These are phyloP conservation scores for Magnusiomyces tetraspermus DNA, from an alignment of 1,139 yeast genomes.

Conservation along the genomic window DNA sequence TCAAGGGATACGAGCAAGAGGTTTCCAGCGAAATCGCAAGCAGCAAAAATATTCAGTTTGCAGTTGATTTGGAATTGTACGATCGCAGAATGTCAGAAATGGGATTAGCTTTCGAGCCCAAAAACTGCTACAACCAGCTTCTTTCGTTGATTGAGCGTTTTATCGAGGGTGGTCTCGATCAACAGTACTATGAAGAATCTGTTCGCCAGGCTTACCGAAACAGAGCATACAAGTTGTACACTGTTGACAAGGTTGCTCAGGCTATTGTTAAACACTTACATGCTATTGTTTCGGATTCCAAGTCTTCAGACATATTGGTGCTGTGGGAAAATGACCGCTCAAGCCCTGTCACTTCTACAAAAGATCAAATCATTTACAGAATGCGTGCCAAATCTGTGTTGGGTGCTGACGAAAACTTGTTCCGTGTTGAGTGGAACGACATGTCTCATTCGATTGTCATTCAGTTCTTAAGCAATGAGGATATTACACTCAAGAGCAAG, in stretches of 20 bases:
- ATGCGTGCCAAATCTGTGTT: conserved; percentile 76
- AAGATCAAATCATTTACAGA: conserved; percentile 83
- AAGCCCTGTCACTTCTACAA: conserved; percentile 47
- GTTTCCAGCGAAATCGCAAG: conserved; percentile 58
- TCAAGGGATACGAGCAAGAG: conserved; percentile 54
- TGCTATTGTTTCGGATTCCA: conserved; percentile 65
- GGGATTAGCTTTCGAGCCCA: conserved; percentile 66
- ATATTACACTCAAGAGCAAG: conserved; percentile 72
- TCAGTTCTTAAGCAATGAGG: conserved; percentile 81
- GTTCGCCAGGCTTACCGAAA: conserved; percentile 91
- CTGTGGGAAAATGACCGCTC: conserved; percentile 76
- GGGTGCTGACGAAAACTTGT: conserved; percentile 83
- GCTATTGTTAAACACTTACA: conserved; percentile 87
- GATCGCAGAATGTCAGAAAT: conserved; percentile 74
- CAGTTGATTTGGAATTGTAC: conserved; percentile 73
- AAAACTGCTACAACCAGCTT: conserved; percentile 68
- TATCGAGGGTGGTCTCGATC: conserved; percentile 87
- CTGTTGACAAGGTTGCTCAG: conserved; percentile 87
- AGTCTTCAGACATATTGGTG: conserved; percentile 69
- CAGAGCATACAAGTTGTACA: conserved; percentile 83
- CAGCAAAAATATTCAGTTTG: conserved; percentile 68
- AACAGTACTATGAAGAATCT: conserved; percentile 92
- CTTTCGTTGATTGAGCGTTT: conserved; percentile 61
- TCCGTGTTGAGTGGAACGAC: conserved; percentile 68
- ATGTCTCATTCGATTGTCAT: conserved; percentile 47